Base-by-base conservation (phyloP, 2,329 filamentous ascomycete species). In the Trichophyton simii region DNA sequence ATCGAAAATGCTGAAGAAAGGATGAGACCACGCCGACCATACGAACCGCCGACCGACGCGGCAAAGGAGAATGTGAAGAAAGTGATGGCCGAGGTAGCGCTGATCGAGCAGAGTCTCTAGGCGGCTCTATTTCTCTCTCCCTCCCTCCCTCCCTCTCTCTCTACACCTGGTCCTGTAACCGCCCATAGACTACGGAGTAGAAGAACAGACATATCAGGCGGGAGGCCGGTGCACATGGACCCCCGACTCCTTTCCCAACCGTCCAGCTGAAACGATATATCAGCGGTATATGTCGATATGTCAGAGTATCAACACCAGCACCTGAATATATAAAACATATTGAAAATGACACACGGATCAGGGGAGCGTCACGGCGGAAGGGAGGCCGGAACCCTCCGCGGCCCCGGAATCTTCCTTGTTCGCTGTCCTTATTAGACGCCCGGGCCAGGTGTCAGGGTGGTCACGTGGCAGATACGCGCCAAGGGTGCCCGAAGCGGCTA, bases 21-120 rank as follows among this genome's bases (percentile, higher is more conserved):
- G 71, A 69, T 87, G 71, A 75, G 73, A 69, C 84, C 84, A 0
- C 76, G 85, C 60, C 77, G 79, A 62, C 85, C 86, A n/a, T 88
- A 88, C 67, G 75, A 82, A 65, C 72, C 75, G 63, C 72, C 75
- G 0, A 69, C 68, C 5, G 76, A 79, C 38, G 72, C 66, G 36
- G 73, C 71, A n/a, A 79, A 79, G 73, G 69, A 74, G 68, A 71
- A 68, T 48, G 75, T 80, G 46, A 66, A 67, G 61, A 69, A 69
- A 54, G 71, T 71, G 48, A 78, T 79, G 71, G 71, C 66, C 44
- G 70, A 72, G 60, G 66, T 79, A 67, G 72, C 71, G n/a, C 67
- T 66, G 60, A 70, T 79, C 66, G 77, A 79, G 67, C 70, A 57
- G 3, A 42, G 36, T 25, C 36, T 63, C 41, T 63, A 44, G 25